Evolutionary conservation across 345 rosid genomes (phyloP), one percentile per base, ranked within the genome.

Genomic region (Psidium guajava): DNA sequence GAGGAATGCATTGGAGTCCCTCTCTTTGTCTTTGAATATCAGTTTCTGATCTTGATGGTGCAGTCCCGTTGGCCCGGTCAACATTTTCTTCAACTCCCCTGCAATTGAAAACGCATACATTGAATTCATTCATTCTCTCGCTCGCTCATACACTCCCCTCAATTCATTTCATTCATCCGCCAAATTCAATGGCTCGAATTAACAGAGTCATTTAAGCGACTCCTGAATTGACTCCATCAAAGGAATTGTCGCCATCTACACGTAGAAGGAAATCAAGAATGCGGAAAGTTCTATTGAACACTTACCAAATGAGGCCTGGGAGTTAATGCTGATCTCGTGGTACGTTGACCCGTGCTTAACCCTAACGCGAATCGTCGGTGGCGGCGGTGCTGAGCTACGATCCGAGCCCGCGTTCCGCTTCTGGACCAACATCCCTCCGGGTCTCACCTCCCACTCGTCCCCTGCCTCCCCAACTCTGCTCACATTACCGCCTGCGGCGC

Each of bases 351-450:
- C 94, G 85, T 93, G 92, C 89, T 97, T 97, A 89, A 97, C 95
- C 91, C 95, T 91, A 83, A 96, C 96, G 89, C 99, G 91, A 86
- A 97, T 93, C 87, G 94, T 92, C 88, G 98, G 98, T 36, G 98
- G 96, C 40, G 87, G 87, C 15, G 98, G 95, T 82, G 89, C 86
- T 69, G 96, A 86, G 86, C 51, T 56, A 84, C 91, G 93, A 88
- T 94, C 98, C 83, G 94, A 92, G 83, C 94, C 96, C 85, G 93
- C 94, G 87, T 85, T 91, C 11, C 99, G 92, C 89, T 95, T 98
- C 92, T 98, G 99, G 16, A 98, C 99, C 85, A 98, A 85, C 99
- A 98, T 98, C 53, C 99, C 99, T 11, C 99, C 99, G 24, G 99
- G 99, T 86, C 99, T 91, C 85, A 96, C 88, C 91, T 98, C 99